Evolutionary conservation across 2,329 filamentous ascomycete genomes (phyloP), one percentile per base, ranked within the genome.

Genomic region (Microdochium bolleyi): DNA sequence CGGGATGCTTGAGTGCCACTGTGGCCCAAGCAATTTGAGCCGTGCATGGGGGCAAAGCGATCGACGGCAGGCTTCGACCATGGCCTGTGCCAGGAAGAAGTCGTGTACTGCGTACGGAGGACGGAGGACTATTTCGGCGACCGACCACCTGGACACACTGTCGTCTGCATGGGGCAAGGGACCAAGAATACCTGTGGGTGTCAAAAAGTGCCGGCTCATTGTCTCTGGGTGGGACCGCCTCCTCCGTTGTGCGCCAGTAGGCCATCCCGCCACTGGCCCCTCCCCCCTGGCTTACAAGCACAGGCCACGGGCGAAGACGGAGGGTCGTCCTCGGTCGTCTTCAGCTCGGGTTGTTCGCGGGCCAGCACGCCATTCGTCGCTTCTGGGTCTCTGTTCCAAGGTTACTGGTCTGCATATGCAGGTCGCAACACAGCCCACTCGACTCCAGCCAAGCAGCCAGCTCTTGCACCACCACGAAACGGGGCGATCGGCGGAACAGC

Each of bases 351-450:
- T 46, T 21, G 41, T 46, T 46, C 19, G 41, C 41, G 41, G 19
- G 9, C 19, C 16, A 46, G 41, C n/a, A 21, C 22, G 41, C 5
- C 41, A 46, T 46, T 46, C 41, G 41, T 24, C 21, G 41, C n/a
- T 22, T 10, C 19, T n/a, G 37, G 37, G 37, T 8, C 41, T 5
- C 21, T 16, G 41, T 21, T 22, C 21, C 41, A 21, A 46, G 21
- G 41, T 3, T 46, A 10, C n/a, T 22, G 7, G 41, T 46, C 41
- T 46, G 48, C 56, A 59, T 62, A 62, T 65, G 64, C 63, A 64
- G 56, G 62, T 58, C 58, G 59, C 59, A 60, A 62, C 64, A 67
- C 63, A 67, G 64, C 63, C 64, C 59, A 61, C 62, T 44, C n/a
- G 41, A 22, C 19, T 11, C 27, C 37, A 37, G 27, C 51, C 19